phyloP scores from a whole-genome alignment of 805 yeast genomes.

The Ogataea wickerhamii region DNA sequence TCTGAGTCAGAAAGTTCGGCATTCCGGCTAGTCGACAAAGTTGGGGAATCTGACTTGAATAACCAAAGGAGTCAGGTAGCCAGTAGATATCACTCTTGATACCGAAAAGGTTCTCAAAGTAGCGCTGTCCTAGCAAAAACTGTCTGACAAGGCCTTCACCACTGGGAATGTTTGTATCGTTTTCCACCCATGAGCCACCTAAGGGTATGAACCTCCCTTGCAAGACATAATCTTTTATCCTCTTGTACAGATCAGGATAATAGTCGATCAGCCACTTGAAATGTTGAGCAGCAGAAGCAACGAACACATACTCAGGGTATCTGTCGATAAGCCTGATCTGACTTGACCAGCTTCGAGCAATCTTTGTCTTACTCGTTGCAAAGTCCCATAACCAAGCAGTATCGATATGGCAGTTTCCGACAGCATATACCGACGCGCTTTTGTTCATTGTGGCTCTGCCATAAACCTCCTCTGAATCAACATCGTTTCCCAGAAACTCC shows the following conservation, averaged over 20 bases:
- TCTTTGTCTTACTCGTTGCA: constrained; percentile 90
- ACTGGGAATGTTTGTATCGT: constrained; percentile 92
- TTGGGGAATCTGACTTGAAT: constrained; percentile 93
- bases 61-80: constrained; percentile 98
- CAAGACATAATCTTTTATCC: constrained; percentile 61
- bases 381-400: constrained; percentile 99
- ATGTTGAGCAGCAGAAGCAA: constrained; percentile 95
- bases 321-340: constrained; percentile 80
- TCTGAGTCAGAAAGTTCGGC: constrained; percentile 84
- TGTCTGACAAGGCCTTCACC: constrained; percentile 92
- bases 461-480: constrained; percentile 65
- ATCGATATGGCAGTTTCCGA: constrained; percentile 96
- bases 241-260: constrained; percentile 74
- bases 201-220: constrained; percentile 80
- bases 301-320: constrained; percentile 92
- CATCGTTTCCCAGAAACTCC: constrained; percentile 59
- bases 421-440: constrained; percentile 64
- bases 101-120: constrained; percentile 78
- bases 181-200: constrained; percentile 98
- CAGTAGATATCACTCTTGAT: constrained; percentile 72
- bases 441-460: constrained; percentile 36
- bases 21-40: constrained; percentile 84
- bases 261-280: constrained; percentile 86
- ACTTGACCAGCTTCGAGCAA: constrained; percentile 93
- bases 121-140: constrained; percentile 85